phyloP scores from a whole-genome alignment of 352 stramenopile genomes.

The Phytopythium kandeliae region DNA sequence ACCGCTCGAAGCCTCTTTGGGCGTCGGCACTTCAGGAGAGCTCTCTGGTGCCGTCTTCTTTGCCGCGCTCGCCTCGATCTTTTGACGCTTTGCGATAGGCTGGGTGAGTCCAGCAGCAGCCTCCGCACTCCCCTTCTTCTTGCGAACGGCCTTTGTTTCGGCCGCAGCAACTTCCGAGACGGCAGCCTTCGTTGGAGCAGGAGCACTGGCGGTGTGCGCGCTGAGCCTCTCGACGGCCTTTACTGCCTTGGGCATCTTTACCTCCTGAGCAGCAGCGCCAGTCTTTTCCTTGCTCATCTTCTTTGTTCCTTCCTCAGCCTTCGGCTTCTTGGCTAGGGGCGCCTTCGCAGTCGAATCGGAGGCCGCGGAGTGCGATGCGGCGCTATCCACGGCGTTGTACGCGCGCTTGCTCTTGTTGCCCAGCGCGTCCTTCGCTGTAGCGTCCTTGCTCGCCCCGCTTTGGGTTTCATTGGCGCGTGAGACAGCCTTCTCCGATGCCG shows the following conservation, averaged over 20 bases:
- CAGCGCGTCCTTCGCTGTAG: constrained; percentile 5
- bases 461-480: constrained; percentile 1
- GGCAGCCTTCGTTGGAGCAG: neutral
- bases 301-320: constrained; percentile 10
- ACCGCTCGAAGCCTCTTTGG: constrained; percentile 6
- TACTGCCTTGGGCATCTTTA: constrained; percentile 6
- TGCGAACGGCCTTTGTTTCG: constrained; percentile 10
- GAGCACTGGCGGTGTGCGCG: constrained; percentile 5
- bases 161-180: neutral
- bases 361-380: constrained; percentile 8
- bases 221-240: constrained; percentile 5
- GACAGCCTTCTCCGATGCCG: neutral
- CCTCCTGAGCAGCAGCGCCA: neutral
- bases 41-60: constrained; percentile 11
- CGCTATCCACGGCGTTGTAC: constrained; percentile 11
- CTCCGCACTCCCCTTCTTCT: constrained; percentile 33
- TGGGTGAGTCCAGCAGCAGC: constrained; percentile 13
- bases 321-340: constrained; percentile 20
- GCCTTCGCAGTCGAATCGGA: constrained; percentile 15
- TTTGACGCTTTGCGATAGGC: constrained; percentile 31
- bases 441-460: constrained; percentile 7
- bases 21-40: neutral
- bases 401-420: constrained; percentile 16
- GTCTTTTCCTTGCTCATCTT: constrained; percentile 7
- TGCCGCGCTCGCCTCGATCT: constrained; percentile 14